phyloP scores from a whole-genome alignment of 257 asterid species.

The Handroanthus guayacan region DNA sequence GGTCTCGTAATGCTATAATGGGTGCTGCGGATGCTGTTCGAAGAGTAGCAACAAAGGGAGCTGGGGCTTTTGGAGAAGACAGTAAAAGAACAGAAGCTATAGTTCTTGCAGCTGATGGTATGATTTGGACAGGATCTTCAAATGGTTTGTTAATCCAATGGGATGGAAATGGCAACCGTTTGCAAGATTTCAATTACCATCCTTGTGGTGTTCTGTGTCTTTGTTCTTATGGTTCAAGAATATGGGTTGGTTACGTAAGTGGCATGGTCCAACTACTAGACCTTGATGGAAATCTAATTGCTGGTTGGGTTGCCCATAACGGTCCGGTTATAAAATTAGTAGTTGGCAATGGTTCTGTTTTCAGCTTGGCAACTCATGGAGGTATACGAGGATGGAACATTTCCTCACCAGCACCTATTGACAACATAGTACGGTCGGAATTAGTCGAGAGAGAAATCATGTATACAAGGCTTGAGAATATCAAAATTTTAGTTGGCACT shows the following conservation, averaged over 20 bases:
- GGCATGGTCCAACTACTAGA: slow-evolving; percentile 84
- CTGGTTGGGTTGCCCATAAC: slow-evolving; percentile 84
- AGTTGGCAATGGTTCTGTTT: slow-evolving; percentile 64
- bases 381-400: slow-evolving; percentile 96
- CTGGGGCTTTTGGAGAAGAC: slow-evolving; percentile 76
- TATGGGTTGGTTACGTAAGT: slow-evolving; percentile 90
- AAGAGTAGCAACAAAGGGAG: slow-evolving; percentile 82
- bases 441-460: slow-evolving; percentile 55
- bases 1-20: slow-evolving; percentile 89
- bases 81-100: slow-evolving; percentile 78
- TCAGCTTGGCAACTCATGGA: slow-evolving; percentile 93
- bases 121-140: slow-evolving; percentile 90
- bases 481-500: slow-evolving; percentile 77
- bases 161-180: slow-evolving; percentile 92
- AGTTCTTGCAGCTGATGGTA: slow-evolving; percentile 76
- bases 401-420: slow-evolving; percentile 89
- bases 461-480: slow-evolving; percentile 62
- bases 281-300: slow-evolving; percentile 73
- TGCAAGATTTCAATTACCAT: slow-evolving; percentile 78
- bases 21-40: slow-evolving; percentile 99
- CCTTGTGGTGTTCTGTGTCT: slow-evolving; percentile 78
- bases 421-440: slow-evolving; percentile 60
- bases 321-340: slow-evolving; percentile 79
- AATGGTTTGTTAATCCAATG: slow-evolving; percentile 89
- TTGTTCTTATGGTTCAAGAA: slow-evolving; percentile 67